These are phyloP conservation scores for Fraxinus anomala DNA, from an alignment of 257 asterid species.

Conservation along the genomic window DNA sequence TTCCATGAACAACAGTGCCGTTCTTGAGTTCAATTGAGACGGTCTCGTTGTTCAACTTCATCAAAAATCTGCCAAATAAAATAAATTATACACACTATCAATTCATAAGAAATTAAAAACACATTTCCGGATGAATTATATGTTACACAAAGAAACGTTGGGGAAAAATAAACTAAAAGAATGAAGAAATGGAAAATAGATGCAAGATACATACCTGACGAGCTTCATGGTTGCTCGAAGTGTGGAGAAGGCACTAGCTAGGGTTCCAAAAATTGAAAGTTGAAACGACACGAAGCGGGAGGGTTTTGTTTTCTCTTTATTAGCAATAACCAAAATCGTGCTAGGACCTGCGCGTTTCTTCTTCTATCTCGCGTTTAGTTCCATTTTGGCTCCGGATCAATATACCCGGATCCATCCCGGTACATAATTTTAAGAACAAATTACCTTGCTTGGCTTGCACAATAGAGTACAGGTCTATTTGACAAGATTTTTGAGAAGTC, in stretches of 20 bases:
- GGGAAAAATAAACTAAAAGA: not conserved
- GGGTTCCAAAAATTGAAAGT: constrained; percentile 38
- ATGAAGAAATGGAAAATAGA: not conserved
- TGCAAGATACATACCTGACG: constrained; percentile 29
- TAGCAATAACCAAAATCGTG: not conserved
- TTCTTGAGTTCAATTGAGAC: constrained; percentile 54
- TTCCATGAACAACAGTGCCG: constrained; percentile 50
- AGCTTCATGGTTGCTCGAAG: constrained; percentile 41
- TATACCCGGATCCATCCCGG: not conserved
- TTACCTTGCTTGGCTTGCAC: too few species aligned
- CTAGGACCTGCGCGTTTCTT: not conserved
- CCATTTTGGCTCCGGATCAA: not conserved
- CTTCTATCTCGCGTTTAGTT: not conserved
- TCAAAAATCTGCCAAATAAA: constrained; percentile 42
- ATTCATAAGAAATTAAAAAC: too few species aligned
- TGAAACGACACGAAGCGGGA: constrained; percentile 23
- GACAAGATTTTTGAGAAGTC: too few species aligned
- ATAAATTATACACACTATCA: not conserved
- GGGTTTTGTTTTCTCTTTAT: not conserved
- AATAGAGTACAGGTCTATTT: too few species aligned
- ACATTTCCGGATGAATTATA: not conserved
- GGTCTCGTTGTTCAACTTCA: constrained; percentile 57
- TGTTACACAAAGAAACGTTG: not conserved
- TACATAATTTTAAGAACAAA: too few species aligned
- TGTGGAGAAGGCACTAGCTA: constrained; percentile 17